These are phyloP conservation scores for Cicer cuneatum DNA, from an alignment of 306 rosid species.

Conservation along the genomic window DNA sequence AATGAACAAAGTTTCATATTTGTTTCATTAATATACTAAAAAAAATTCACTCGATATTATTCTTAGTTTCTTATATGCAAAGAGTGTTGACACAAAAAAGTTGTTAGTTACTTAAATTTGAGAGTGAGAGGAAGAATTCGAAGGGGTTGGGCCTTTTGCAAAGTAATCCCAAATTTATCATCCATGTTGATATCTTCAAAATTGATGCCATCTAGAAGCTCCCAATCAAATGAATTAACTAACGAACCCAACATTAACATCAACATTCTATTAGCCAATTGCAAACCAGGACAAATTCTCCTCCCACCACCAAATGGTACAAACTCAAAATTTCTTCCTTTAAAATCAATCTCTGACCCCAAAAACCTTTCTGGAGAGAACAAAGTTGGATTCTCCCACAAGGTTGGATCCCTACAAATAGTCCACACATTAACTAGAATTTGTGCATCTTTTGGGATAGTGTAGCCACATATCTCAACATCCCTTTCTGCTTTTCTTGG, in stretches of 20 bases:
- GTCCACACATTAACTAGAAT: constrained; percentile 39
- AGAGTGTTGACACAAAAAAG: too few relatives aligned
- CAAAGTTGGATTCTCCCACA: constrained; percentile 34
- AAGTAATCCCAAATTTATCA: constrained; percentile 41
- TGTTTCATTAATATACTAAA: too few relatives aligned
- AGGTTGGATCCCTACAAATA: constrained; percentile 35
- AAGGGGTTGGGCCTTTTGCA: constrained; percentile 36
- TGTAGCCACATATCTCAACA: constrained; percentile 35
- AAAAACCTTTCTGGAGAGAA: constrained; percentile 42
- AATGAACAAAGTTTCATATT: too few relatives aligned
- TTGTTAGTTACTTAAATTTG: not conserved
- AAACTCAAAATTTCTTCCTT: constrained; percentile 36
- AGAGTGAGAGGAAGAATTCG: not conserved
- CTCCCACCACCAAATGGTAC: constrained; percentile 42
- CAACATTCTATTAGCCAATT: constrained; percentile 43
- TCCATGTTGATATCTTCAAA: constrained; percentile 25
- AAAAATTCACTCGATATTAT: too few relatives aligned
- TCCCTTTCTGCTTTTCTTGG: constrained; percentile 43
- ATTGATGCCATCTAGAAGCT: constrained; percentile 30
- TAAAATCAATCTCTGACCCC: constrained; percentile 34
- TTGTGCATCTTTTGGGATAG: constrained; percentile 38
- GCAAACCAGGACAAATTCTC: constrained; percentile 32
- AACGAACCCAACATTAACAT: constrained; percentile 36
- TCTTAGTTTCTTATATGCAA: too few relatives aligned
- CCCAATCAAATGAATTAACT: constrained; percentile 43